Evolutionary conservation across 1,139 yeast species (phyloP), one percentile per base, ranked within the genome.

Genomic region (Yamadazyma songkhlaensis): DNA sequence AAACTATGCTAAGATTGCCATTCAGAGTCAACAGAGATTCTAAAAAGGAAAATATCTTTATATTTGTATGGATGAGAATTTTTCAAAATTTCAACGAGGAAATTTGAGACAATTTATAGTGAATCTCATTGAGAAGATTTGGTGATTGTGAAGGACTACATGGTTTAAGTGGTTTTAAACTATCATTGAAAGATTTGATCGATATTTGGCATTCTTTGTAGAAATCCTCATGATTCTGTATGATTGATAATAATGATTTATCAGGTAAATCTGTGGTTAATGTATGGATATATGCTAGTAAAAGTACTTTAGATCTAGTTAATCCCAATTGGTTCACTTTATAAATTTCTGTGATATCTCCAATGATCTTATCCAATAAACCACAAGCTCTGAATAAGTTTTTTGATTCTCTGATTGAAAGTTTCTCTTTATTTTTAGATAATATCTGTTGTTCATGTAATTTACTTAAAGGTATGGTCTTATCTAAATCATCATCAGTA

Each of bases 361-460:
- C 13, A 4, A 11, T 11, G 10, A 34, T 22, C 14, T 32, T 17
- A 10, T 22, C 27, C 6, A 40, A 2, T 21, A 69, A 54, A 15
- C 66, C 57, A 45, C 81, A 52, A 40, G 84, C 77, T 44, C 64
- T 67, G 56, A 81, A 62, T 25, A 79, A 71, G 39, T 74, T 72
- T 40, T 71, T 64, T 2, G 82, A 65, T 46, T 76, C 79, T 47
- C 71, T 67, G 36, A 78, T 45, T 2, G 65, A 55, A 35, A 67
- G 50, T 34, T 66, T 64, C 46, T 67, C 61, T 47, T 70, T 62
- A 34, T 77, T 56, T 51, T 71, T 62, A 22, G 67, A 54, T 34
- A 77, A 57, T 41, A 77, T 48, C 52, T 72, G 72, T 45, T 61
- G 51, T 51, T 77, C 71, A 46, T 80, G 84, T 10, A 77, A 55